Evolutionary conservation across 352 stramenopile species (phyloP).

Genomic region (Globisporangium uncinulatum): DNA sequence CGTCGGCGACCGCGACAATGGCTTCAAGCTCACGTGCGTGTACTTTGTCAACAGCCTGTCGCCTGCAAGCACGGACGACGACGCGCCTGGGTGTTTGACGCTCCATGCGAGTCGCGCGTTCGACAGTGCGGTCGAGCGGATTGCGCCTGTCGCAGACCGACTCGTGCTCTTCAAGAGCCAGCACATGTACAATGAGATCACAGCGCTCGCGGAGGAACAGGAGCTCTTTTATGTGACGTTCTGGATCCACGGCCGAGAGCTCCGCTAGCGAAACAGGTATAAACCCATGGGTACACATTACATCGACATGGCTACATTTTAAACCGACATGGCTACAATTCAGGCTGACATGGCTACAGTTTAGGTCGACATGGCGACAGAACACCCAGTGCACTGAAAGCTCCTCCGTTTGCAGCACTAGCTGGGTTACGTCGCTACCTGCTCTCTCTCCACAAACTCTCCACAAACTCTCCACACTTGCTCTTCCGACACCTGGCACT

Average conservation of each 20-base stretch:
- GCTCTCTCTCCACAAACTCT: background rate
- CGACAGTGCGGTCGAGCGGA: constrained; percentile 24
- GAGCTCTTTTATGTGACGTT: constrained; percentile 69
- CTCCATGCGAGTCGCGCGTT: constrained; percentile 27
- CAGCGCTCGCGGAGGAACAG: constrained; percentile 8
- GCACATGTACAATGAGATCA: constrained; percentile 65
- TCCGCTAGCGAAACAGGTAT: constrained; percentile 6
- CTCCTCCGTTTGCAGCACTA: background rate
- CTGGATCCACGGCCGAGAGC: constrained; percentile 72
- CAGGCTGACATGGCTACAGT: background rate
- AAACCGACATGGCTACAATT: background rate
- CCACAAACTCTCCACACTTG: background rate
- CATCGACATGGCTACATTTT: background rate
- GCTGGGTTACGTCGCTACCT: too few relatives aligned
- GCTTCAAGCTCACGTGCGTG: constrained; percentile 69
- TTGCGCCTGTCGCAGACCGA: constrained; percentile 35
- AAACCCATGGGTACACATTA: background rate
- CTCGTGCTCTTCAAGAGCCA: constrained; percentile 71
- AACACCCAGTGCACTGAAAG: background rate
- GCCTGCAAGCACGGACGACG: constrained; percentile 11
- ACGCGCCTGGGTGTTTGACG: constrained; percentile 7
- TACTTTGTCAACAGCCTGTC: constrained; percentile 48
- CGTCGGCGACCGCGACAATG: constrained; percentile 62
- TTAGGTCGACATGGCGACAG: background rate
- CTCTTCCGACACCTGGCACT: background rate